Evolutionary conservation across 2,329 filamentous ascomycete species (phyloP).

Genomic region (Alternaria sp.): DNA sequence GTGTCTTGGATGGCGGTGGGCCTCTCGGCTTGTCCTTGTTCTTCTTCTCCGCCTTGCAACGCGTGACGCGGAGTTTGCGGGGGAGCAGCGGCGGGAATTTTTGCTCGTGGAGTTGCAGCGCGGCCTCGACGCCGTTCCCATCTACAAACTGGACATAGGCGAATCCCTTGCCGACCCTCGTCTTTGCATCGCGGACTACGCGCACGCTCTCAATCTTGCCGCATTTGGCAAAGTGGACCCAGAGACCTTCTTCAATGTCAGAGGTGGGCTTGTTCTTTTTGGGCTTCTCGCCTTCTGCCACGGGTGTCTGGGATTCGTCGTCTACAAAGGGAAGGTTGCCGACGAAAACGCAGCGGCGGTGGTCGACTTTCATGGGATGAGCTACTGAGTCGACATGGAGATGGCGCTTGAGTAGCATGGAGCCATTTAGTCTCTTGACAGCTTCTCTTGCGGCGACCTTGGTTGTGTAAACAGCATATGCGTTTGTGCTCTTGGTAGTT

Average conservation of each 20-base stretch:
- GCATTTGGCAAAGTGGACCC: constrained; percentile 78
- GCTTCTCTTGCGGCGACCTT: constrained; percentile 78
- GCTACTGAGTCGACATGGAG: constrained; percentile 90
- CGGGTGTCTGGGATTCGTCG: constrained; percentile 76
- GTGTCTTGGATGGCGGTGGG: constrained; percentile 36
- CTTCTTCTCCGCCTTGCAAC: constrained; percentile 74
- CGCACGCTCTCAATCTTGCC: constrained; percentile 93
- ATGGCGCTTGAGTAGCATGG: constrained; percentile 83
- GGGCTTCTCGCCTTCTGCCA: constrained; percentile 69
- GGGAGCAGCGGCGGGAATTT: constrained; percentile 96
- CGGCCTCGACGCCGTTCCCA: constrained; percentile 87
- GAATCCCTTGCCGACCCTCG: constrained; percentile 93
- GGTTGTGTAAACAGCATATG: constrained; percentile 89
- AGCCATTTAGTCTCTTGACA: constrained; percentile 80
- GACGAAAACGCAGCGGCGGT: constrained; percentile 92
- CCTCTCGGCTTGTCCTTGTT: constrained; percentile 46
- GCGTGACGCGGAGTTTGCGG: constrained; percentile 81
- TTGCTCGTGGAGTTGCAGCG: constrained; percentile 86
- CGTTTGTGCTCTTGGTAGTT: constrained; percentile 92
- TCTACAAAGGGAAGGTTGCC: constrained; percentile 97
- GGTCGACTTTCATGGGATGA: constrained; percentile 81
- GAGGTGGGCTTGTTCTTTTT: constrained; percentile 75
- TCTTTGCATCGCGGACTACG: constrained; percentile 86
- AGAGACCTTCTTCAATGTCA: constrained; percentile 92
- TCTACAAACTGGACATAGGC: constrained; percentile 97